A percentile compares a stretch with the other conserved stretches of the same genome.
phyloP scores from a whole-genome alignment of 306 rosid genomes.

The Aeschynomene evenia region DNA sequence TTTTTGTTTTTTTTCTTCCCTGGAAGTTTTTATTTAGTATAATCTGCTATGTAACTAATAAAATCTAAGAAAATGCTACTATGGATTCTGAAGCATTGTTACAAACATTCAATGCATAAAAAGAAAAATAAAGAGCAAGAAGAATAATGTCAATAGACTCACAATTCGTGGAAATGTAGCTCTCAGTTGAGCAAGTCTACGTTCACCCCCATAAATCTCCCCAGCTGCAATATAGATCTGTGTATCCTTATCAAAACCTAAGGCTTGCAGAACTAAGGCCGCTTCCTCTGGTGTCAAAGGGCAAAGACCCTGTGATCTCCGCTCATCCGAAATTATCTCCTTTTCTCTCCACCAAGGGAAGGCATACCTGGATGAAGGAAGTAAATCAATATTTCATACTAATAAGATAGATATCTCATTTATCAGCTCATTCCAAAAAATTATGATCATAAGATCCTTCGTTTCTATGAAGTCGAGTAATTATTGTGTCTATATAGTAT shows the following conservation, averaged over 20 bases:
- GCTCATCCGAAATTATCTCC: constrained; percentile 82
- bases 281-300: constrained; percentile 96
- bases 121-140: neutral
- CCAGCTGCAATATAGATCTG: constrained; percentile 96
- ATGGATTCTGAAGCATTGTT: neutral
- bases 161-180: constrained; percentile 77
- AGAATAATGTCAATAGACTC: constrained; percentile 40
- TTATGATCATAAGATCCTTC: neutral
- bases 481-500: neutral
- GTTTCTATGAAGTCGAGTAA: neutral
- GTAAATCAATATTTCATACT: constrained; percentile 15
- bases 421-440: constrained; percentile 19
- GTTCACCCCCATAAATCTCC: constrained; percentile 87
- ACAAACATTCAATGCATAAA: neutral
- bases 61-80: too few species aligned
- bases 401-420: constrained; percentile 21
- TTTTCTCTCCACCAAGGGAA: constrained; percentile 98
- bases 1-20: too few species aligned
- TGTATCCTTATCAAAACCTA: constrained; percentile 66
- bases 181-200: constrained; percentile 72
- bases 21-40: neutral
- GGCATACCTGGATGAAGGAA: constrained; percentile 61
- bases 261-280: constrained; percentile 72
- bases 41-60: neutral
- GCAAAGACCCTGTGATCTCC: constrained; percentile 87